Evolutionary conservation across 192 early-diverging fungal species (phyloP).

Genomic region (Pilaira anomala): DNA sequence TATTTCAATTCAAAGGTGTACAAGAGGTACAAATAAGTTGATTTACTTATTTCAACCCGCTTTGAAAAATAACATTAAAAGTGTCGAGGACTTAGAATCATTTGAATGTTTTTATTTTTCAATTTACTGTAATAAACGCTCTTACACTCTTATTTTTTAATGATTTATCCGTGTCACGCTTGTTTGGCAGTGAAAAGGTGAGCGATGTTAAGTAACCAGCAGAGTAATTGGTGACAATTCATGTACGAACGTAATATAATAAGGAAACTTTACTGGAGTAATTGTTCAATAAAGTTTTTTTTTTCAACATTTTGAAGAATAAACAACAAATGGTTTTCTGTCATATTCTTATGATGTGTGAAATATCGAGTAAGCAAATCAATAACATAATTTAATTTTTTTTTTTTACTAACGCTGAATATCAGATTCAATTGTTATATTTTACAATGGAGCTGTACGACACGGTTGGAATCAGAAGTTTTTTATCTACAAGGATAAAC

Average conservation of each 20-base stretch:
- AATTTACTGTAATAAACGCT: slow-evolving; percentile 5
- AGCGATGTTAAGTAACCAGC: slow-evolving; percentile 10
- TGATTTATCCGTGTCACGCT: slow-evolving; percentile 5
- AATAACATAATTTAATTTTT: slow-evolving; percentile 5
- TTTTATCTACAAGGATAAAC: background rate
- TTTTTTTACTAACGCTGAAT: slow-evolving; percentile 2
- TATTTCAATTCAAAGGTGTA: too few species aligned
- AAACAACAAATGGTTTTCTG: slow-evolving; percentile 8
- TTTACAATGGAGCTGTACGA: slow-evolving; percentile 8
- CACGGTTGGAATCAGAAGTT: background rate
- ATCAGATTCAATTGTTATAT: slow-evolving; percentile 6
- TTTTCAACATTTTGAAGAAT: slow-evolving; percentile 6
- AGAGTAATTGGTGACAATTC: slow-evolving; percentile 8
- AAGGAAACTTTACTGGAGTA: slow-evolving; percentile 8
- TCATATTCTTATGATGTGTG: slow-evolving; percentile 5
- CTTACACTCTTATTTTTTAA: slow-evolving; percentile 8
- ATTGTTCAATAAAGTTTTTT: background rate
- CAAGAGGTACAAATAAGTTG: too few species aligned
- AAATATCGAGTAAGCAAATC: slow-evolving; percentile 10
- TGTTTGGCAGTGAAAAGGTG: slow-evolving; percentile 8
- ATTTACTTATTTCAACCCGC: too few species aligned
- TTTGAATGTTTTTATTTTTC: slow-evolving; percentile 2
- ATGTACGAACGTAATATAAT: slow-evolving; percentile 6
- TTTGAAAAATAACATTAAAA: slow-evolving; percentile 1
- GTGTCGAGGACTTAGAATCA: slow-evolving; percentile 7